A percentile compares a stretch with the other conserved stretches of the same genome.
Conservation (phyloP, 257 asterid genomes). For the Fraxinus quadrangulata region DNA sequence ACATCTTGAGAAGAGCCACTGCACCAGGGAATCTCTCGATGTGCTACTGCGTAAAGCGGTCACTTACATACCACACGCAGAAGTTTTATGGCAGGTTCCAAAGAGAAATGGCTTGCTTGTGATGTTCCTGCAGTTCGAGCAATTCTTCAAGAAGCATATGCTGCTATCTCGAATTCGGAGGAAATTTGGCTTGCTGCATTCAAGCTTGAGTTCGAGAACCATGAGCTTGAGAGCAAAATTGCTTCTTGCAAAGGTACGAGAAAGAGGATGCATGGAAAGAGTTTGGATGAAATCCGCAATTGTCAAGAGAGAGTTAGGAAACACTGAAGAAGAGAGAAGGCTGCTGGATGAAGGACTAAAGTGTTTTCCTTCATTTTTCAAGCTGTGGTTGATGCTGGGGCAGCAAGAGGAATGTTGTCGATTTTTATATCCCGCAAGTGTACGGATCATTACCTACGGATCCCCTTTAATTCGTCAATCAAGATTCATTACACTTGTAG, state of each 20-base stretch:
- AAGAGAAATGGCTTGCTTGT: conserved; percentile 98
- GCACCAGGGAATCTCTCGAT: conserved; percentile 83
- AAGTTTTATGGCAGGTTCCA: conserved; percentile 96
- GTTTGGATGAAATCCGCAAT: conserved; percentile 99
- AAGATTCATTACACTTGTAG: too few relatives aligned
- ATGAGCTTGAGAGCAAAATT: conserved; percentile 87
- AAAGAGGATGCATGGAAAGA: conserved; percentile 83
- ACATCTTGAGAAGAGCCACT: conserved; percentile 93
- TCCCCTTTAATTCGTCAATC: too few relatives aligned
- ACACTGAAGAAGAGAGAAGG: conserved; percentile 70
- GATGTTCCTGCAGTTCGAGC: conserved; percentile 93
- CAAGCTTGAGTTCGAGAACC: conserved; percentile 96
- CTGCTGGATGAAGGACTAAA: conserved; percentile 77
- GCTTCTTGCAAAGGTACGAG: conserved; percentile 92
- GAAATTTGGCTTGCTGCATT: conserved; percentile 99
- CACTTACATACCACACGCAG: conserved; percentile 84
- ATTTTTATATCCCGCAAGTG: too few relatives aligned
- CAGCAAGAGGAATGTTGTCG: conserved; percentile 30
- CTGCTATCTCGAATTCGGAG: conserved; percentile 93
- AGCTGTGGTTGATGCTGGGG: conserved; percentile 90
- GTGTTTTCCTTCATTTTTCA: conserved; percentile 73
- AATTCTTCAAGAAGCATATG: conserved; percentile 93
- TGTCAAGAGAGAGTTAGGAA: conserved; percentile 87
- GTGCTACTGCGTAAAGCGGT: conserved; percentile 83
- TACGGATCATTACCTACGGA: too few relatives aligned